Evolutionary conservation across 2,329 filamentous ascomycete species (phyloP).

Genomic region (Tolypocladium pustulatum): DNA sequence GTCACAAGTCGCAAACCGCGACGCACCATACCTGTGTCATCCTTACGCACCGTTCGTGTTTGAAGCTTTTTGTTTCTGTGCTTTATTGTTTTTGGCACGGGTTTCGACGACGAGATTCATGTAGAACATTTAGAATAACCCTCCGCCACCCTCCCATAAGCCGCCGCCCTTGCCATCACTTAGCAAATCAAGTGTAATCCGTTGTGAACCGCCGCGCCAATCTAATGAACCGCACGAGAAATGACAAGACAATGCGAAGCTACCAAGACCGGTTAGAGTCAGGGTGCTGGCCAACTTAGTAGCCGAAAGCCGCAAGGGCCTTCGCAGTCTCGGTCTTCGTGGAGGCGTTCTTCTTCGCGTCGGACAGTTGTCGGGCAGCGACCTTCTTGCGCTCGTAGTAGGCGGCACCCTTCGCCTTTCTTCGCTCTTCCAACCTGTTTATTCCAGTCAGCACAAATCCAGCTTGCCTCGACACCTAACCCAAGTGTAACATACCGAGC

Average conservation of each 20-base stretch:
- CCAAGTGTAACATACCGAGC: conserved; percentile 61
- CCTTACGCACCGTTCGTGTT: conserved; percentile 3
- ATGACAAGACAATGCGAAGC: conserved; percentile 30
- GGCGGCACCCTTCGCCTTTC: conserved; percentile 97
- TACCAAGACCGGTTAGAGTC: conserved; percentile 18
- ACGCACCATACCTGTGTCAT: conserved; percentile 1
- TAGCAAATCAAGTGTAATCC: conserved; percentile 39
- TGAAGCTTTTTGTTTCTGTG: conserved; percentile 17
- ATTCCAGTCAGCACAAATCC: conserved; percentile 7
- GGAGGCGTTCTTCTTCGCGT: conserved; percentile 86
- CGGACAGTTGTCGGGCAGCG: conserved; percentile 76
- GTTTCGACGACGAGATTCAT: conserved; percentile 22
- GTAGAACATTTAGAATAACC: conserved; percentile 24
- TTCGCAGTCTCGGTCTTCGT: conserved; percentile 78
- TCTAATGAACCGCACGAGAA: conserved; percentile 43
- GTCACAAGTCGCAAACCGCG: background rate
- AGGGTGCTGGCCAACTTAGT: conserved; percentile 48
- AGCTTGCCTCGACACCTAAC: background rate
- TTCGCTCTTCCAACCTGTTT: conserved; percentile 89
- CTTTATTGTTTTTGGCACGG: conserved; percentile 22
- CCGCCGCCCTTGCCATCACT: conserved; percentile 33
- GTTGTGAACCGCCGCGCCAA: conserved; percentile 41
- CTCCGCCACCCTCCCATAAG: conserved; percentile 19
- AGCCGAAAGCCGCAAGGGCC: conserved; percentile 83
- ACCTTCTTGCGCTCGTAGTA: conserved; percentile 99